phyloP scores from a whole-genome alignment of 2,329 filamentous ascomycete genomes.

The Colletotrichum melonis region DNA sequence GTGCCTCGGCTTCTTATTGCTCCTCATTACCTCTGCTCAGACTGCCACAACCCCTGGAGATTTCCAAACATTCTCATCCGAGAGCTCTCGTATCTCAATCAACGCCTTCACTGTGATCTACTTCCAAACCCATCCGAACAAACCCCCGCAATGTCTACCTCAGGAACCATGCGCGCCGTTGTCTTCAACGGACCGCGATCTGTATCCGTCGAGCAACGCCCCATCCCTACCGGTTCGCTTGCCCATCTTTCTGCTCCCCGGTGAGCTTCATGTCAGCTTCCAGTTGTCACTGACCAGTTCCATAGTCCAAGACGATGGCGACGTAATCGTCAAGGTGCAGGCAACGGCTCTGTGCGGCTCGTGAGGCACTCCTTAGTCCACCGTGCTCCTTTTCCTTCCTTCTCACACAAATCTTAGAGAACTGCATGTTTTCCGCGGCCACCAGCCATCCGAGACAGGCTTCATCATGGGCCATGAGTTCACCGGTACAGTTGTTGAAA shows the following conservation, averaged over 20 bases:
- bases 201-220: constrained; percentile 81
- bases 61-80: background rate
- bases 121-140: background rate
- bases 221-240: constrained; percentile 73
- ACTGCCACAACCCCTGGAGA: background rate
- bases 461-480: constrained; percentile 88
- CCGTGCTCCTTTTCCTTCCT: constrained; percentile 9
- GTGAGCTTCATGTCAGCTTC: background rate
- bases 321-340: constrained; percentile 85
- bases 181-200: constrained; percentile 85
- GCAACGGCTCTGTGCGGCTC: constrained; percentile 90
- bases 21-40: background rate
- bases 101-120: background rate
- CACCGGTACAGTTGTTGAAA: constrained; percentile 77
- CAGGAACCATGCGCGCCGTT: constrained; percentile 83
- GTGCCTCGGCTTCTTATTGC: background rate
- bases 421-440: constrained; percentile 86
- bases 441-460: constrained; percentile 74
- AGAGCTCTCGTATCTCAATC: background rate
- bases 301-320: constrained; percentile 73
- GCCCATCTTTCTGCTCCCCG: background rate
- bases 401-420: constrained; percentile 64
- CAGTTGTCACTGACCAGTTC: background rate
- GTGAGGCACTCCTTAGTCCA: constrained; percentile 58
- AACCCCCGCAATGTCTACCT: constrained; percentile 24